Evolutionary conservation across 1,139 yeast species (phyloP).

Genomic region (Barnettozyma hawaiiensis): DNA sequence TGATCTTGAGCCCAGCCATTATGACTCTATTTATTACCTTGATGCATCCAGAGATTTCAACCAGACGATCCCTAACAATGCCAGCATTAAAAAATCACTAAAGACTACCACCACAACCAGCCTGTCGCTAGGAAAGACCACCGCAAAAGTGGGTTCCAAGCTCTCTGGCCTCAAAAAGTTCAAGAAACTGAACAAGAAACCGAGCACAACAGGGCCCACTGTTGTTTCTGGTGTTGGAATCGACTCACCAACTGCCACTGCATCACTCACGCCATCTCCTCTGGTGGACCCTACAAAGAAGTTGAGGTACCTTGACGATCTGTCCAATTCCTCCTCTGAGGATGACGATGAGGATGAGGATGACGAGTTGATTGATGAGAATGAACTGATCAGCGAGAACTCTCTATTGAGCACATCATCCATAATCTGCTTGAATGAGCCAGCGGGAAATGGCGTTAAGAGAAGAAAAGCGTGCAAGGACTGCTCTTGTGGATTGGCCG

Average conservation of each 20-base stretch:
- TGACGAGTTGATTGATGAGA: conserved; percentile 39
- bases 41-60: conserved; percentile 19
- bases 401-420: conserved; percentile 24
- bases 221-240: conserved; percentile 4
- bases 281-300: conserved; percentile 24
- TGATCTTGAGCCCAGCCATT: conserved; percentile 15
- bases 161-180: conserved; percentile 23
- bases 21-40: conserved; percentile 24
- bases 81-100: conserved; percentile 18
- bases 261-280: conserved; percentile 12
- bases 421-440: conserved; percentile 25
- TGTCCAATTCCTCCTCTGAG: conserved; percentile 12
- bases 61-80: conserved; percentile 22
- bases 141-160: conserved; percentile 21
- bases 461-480: conserved; percentile 92
- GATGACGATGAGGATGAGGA: conserved; percentile 27
- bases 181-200: conserved; percentile 18
- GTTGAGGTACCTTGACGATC: conserved; percentile 19
- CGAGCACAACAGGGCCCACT: too few relatives aligned
- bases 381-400: conserved; percentile 36
- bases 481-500: conserved; percentile 94
- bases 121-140: conserved; percentile 6
- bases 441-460: conserved; percentile 47
- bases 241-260: conserved; percentile 18
- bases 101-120: conserved; percentile 7